Evolutionary conservation across 2,329 filamentous ascomycete genomes (phyloP), one percentile per base, ranked within the genome.

Genomic region (Xylaria sp.): DNA sequence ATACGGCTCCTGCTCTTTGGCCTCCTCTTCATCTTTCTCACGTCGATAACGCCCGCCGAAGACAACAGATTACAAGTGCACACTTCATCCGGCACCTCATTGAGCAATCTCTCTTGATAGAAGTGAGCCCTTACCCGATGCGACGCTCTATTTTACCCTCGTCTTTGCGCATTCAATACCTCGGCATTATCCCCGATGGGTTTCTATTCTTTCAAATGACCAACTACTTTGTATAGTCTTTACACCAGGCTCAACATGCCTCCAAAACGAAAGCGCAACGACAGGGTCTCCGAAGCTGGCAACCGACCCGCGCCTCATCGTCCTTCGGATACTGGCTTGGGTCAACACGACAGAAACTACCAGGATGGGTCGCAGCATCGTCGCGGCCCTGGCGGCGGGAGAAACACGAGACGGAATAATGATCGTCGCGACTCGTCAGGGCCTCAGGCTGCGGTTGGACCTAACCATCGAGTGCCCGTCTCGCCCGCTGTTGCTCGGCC

Each of bases 251-350:
- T 23, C 63, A 78, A 67, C 61, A 87, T 87, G 85, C 80, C 83
- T 78, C 81, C 82, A 28, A 87, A 87, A 77, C 82, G 85, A 71
- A 88, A 87, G 81, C 82, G 84, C 74, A 78, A 79, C 72, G 83
- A 86, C 50, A 79, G 84, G 67, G 76, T 78, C 63, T 75, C 77
- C 65, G 84, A 87, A 61, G 65, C 71, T 54, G 79, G 79, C 50
- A 77, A 77, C 66, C 81, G 87, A 63, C 86, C 87, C 19, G 84
- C 87, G 53, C 87, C 88, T 54, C 86, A 89, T 75, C 84, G 86
- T 35, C 87, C 87, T 49, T 82, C 79, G 55, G 84, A 88, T 69
- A 83, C 83, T 6, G 72, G 76, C 40, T 72, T 87, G 57, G 84
- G 78, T 45, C 85, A 87, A 65, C 84, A 88, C 73, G 87, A 89